Conservation (phyloP, 2,329 filamentous ascomycete species). For the Fusarium sp. region DNA sequence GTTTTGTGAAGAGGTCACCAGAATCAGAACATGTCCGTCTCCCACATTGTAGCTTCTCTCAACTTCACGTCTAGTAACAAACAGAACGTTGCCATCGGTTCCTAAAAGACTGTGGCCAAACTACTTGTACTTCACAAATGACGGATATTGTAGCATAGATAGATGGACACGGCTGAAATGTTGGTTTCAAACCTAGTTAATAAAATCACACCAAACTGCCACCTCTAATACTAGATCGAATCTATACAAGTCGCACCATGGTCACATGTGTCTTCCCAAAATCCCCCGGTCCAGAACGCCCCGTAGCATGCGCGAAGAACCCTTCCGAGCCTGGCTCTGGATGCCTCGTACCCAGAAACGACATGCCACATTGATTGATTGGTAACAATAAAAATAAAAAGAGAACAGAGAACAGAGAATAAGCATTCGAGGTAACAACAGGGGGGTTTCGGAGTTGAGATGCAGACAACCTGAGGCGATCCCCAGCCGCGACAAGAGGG, state of each 20-base stretch:
- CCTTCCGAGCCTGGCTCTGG: slow-evolving; percentile 44
- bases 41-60: too few species aligned
- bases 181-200: slow-evolving; percentile 42
- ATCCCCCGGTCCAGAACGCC: slow-evolving; percentile 46
- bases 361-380: slow-evolving; percentile 45
- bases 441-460: slow-evolving; percentile 31
- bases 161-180: background rate
- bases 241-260: slow-evolving; percentile 50
- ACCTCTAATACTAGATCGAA: slow-evolving; percentile 50
- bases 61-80: too few species aligned
- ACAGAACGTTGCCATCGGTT: too few species aligned
- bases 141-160: background rate
- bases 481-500: slow-evolving; percentile 38
- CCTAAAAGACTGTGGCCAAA: too few species aligned
- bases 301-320: slow-evolving; percentile 49
- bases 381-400: slow-evolving; percentile 26
- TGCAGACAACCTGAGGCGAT: slow-evolving; percentile 36
- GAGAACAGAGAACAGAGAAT: slow-evolving; percentile 39
- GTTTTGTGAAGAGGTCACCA: too few species aligned
- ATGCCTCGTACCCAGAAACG: slow-evolving; percentile 49
- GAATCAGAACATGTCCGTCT: too few species aligned
- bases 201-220: slow-evolving; percentile 47
- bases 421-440: slow-evolving; percentile 28
- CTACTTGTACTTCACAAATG: too few species aligned
- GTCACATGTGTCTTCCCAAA: slow-evolving; percentile 50